A percentile compares a stretch with the other conserved stretches of the same genome.
These are phyloP conservation scores for Paramecium pentaurelia DNA, from an alignment of 73 alveolate genomes.

Conservation along the genomic window DNA sequence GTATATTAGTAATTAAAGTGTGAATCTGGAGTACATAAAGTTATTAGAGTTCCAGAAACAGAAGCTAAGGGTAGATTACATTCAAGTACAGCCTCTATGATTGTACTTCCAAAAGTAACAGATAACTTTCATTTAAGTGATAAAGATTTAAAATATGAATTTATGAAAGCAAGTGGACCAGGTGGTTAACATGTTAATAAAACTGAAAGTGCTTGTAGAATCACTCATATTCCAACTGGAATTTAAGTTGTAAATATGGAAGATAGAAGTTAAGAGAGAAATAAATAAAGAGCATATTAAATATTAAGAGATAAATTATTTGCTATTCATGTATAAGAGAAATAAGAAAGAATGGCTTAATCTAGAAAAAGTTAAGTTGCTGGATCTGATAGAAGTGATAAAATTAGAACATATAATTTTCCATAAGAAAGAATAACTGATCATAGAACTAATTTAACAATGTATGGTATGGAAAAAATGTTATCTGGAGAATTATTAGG, in stretches of 20 bases:
- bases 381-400: constrained; percentile 83
- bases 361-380: constrained; percentile 59
- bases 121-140: constrained; percentile 66
- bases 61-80: constrained; percentile 85
- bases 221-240: constrained; percentile 90
- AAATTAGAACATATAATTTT: constrained; percentile 87
- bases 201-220: constrained; percentile 85
- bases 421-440: constrained; percentile 89
- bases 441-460: constrained; percentile 75
- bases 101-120: constrained; percentile 78
- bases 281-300: constrained; percentile 72
- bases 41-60: constrained; percentile 87
- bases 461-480: constrained; percentile 80
- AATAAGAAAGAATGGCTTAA: constrained; percentile 49
- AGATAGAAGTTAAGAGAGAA: constrained; percentile 76
- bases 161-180: constrained; percentile 84
- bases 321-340: constrained; percentile 51
- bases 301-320: constrained; percentile 70
- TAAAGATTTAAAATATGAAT: constrained; percentile 66
- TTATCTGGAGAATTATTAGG: constrained; percentile 70
- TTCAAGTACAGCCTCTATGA: constrained; percentile 77
- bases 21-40: constrained; percentile 92
- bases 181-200: constrained; percentile 93
- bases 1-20: constrained; percentile 66
- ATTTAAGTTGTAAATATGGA: constrained; percentile 74